Evolutionary conservation across 305 asterid genomes (phyloP), one percentile per base, ranked within the genome.

Genomic region (Striga hermonthica): DNA sequence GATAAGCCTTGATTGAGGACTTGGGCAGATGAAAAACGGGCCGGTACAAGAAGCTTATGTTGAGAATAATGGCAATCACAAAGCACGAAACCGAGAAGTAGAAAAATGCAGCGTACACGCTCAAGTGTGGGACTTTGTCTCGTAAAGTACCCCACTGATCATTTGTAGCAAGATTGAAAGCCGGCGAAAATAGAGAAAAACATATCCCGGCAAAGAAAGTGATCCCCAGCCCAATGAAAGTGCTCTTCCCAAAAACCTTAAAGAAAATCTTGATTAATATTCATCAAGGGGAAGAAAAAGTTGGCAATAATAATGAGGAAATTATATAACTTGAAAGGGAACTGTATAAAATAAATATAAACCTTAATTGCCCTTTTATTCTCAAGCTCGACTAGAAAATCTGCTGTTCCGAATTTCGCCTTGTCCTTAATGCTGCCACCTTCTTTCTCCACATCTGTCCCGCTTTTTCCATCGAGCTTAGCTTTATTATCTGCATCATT

Each of bases 1-100:
- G 53, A 64, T 86, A 86, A 13, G 83, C 83, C 62, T 53, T 80
- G 6, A 86, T 13, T 9, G 89, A 79, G 1, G 93, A 81, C 50
- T 81, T 80, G 61, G 93, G 93, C 71, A 81, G 63, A 9, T 60
- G 22, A 72, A 83, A 68, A 8, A 86, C 40, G 4, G 93, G 93
- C 6, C 39, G 78, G 52, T 83, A 83, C 67, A 86, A 65, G 77
- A 85, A 86, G 43, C 50, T 73, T 66, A 86, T 62, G 75, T 86
- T 86, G 31, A 86, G 78, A 65, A 81, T 65, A 40, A 73, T 13
- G 13, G 93, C 93, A 4, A 86, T 6, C 57, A 81, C 77, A n/a
- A 86, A 86, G 73, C 89, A 81, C 8, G 87, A 86, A 4, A 73
- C 73, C 0, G 93, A 86, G 84, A 86, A 86, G 76, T 86, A 86